These are phyloP conservation scores for Lepiota subincarnata DNA, from an alignment of 768 basidiomycete species.

Conservation along the genomic window DNA sequence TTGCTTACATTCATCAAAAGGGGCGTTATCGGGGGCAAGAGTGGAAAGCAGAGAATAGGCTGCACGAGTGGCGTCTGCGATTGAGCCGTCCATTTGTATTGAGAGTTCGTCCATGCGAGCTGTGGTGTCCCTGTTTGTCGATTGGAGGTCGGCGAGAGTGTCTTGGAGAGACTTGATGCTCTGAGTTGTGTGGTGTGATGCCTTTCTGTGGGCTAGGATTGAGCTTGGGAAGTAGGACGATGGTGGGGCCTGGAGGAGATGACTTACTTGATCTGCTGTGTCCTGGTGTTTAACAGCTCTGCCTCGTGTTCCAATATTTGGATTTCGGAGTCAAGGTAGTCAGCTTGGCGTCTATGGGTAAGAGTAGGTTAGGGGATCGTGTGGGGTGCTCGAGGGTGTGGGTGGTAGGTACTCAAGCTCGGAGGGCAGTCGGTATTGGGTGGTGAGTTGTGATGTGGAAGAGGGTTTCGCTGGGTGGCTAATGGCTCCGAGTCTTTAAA, in stretches of 20 bases:
- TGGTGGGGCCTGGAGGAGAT: background rate
- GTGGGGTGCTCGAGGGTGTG: background rate
- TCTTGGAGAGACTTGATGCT: background rate
- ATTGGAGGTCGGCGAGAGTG: background rate
- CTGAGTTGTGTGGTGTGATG: background rate
- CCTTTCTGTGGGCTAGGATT: background rate
- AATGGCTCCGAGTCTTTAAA: background rate
- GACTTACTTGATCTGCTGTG: conserved; percentile 26
- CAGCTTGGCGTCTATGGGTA: conserved; percentile 20
- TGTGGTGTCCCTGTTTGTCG: background rate
- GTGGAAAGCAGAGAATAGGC: background rate
- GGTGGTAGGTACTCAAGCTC: background rate
- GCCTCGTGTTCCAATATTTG: conserved; percentile 24
- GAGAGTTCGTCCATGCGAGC: background rate
- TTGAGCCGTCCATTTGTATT: conserved; percentile 2
- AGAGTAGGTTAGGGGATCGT: background rate
- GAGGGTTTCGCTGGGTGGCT: background rate
- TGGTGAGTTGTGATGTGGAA: background rate
- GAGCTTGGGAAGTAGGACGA: background rate
- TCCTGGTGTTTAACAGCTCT: conserved; percentile 22
- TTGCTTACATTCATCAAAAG: background rate
- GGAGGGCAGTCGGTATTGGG: background rate
- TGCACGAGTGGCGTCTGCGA: background rate
- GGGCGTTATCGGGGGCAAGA: background rate
- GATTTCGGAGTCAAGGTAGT: conserved; percentile 23